phyloP scores from a whole-genome alignment of 495 filamentous ascomycete genomes.

The Cercophora samala region DNA sequence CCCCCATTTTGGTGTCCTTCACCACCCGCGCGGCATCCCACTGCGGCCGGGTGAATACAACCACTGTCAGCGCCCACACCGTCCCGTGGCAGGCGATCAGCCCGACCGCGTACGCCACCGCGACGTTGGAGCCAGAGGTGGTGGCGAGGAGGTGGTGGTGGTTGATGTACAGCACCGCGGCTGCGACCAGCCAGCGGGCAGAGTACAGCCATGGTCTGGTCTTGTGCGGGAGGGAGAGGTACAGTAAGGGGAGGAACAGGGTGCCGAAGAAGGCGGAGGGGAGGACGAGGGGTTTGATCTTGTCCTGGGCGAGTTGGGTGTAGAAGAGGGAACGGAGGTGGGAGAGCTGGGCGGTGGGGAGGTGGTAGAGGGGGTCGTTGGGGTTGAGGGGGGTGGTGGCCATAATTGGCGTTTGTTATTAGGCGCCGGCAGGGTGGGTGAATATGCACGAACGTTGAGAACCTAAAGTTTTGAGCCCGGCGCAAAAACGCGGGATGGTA shows the following conservation, averaged over 20 bases:
- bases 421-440: slow-evolving; percentile 7
- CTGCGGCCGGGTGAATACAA: slow-evolving; percentile 65
- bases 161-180: slow-evolving; percentile 36
- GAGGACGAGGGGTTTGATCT: slow-evolving; percentile 52
- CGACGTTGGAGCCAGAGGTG: slow-evolving; percentile 54
- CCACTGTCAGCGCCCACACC: slow-evolving; percentile 59
- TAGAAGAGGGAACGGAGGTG: slow-evolving; percentile 15
- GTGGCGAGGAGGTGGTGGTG: slow-evolving; percentile 47
- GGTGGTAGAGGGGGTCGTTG: background rate
- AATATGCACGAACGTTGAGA: background rate
- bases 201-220: slow-evolving; percentile 45
- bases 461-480: too few relatives aligned
- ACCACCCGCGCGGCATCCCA: slow-evolving; percentile 65
- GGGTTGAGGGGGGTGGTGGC: slow-evolving; percentile 14
- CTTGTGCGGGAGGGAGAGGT: slow-evolving; percentile 58
- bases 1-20: slow-evolving; percentile 33
- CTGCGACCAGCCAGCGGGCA: slow-evolving; percentile 54
- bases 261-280: slow-evolving; percentile 52
- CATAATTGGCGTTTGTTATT: slow-evolving; percentile 10
- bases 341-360: background rate
- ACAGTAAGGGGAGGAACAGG: slow-evolving; percentile 51
- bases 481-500: too few relatives aligned
- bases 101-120: slow-evolving; percentile 64
- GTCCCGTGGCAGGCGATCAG: slow-evolving; percentile 62
- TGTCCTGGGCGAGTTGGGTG: slow-evolving; percentile 27